These are phyloP conservation scores for Trichocomaceae sp. DNA, from an alignment of 2,329 filamentous ascomycete genomes.

Conservation along the genomic window DNA sequence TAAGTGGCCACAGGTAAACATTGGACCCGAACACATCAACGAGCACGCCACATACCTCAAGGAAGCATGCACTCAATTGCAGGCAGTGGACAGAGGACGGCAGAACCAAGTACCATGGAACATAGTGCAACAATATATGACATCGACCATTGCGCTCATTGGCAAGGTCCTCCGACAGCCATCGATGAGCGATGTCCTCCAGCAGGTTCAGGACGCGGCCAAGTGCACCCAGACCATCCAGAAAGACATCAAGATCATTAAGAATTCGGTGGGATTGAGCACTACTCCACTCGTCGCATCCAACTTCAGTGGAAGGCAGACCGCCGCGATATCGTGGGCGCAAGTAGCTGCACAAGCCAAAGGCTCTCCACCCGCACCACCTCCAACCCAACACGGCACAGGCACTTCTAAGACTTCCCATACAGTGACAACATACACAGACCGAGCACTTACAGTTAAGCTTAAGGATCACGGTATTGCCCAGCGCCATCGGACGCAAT, in stretches of 20 bases:
- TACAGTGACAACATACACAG: neutral
- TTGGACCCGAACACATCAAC: neutral
- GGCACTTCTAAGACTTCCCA: neutral
- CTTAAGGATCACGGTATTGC: neutral
- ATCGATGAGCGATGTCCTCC: neutral
- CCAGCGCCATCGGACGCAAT: neutral
- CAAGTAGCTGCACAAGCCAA: neutral
- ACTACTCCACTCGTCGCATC: neutral
- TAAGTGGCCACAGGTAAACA: neutral
- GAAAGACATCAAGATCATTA: neutral
- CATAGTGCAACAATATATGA: neutral
- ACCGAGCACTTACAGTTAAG: neutral
- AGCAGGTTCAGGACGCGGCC: neutral
- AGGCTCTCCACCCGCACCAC: neutral
- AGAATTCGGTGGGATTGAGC: neutral
- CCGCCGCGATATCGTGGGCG: neutral
- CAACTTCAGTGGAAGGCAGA: neutral
- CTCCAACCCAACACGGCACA: neutral
- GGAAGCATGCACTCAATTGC: neutral
- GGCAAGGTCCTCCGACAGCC: neutral
- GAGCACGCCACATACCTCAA: neutral
- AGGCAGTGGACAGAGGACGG: neutral
- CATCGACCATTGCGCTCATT: neutral
- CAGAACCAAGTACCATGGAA: neutral
- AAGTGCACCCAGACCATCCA: neutral